Percentiles rank a stretch among this genome's conserved stretches.
These are phyloP conservation scores for Pseudogymnoascus sp. DNA, from an alignment of 2,329 filamentous ascomycete genomes.

Conservation along the genomic window DNA sequence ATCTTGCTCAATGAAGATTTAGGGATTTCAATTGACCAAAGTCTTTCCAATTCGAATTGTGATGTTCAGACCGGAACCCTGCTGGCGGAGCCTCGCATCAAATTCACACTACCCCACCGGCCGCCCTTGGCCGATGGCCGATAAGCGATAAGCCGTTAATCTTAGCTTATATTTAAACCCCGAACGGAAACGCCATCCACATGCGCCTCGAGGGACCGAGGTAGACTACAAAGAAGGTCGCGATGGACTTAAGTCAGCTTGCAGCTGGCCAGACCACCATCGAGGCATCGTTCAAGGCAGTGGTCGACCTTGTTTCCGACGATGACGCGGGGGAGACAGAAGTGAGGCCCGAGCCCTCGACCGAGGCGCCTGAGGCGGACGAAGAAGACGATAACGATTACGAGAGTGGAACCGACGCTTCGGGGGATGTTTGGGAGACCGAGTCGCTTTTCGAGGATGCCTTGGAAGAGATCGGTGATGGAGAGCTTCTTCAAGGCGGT, in stretches of 20 bases:
- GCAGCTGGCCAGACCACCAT: conserved; percentile 28
- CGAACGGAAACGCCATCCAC: conserved; percentile 13
- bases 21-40: background rate
- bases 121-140: background rate
- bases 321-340: conserved; percentile 6
- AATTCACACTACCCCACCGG: background rate
- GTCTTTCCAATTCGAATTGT: background rate
- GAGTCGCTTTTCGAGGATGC: conserved; percentile 41
- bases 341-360: background rate
- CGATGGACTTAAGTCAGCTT: conserved; percentile 28
- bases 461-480: conserved; percentile 40
- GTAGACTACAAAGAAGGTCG: conserved; percentile 22
- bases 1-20: background rate
- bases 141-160: conserved; percentile 6
- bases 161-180: conserved; percentile 8
- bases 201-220: conserved; percentile 15
- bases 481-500: conserved; percentile 38
- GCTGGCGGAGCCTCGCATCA: background rate
- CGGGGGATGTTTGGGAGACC: conserved; percentile 31
- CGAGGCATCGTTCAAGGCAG: conserved; percentile 26
- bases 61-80: background rate
- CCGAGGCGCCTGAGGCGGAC: conserved; percentile 12
- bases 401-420: conserved; percentile 11
- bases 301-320: conserved; percentile 16
- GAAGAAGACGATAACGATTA: conserved; percentile 16